Conservation (phyloP, 116 monocot species). For the Phalaenopsis hybrid region DNA sequence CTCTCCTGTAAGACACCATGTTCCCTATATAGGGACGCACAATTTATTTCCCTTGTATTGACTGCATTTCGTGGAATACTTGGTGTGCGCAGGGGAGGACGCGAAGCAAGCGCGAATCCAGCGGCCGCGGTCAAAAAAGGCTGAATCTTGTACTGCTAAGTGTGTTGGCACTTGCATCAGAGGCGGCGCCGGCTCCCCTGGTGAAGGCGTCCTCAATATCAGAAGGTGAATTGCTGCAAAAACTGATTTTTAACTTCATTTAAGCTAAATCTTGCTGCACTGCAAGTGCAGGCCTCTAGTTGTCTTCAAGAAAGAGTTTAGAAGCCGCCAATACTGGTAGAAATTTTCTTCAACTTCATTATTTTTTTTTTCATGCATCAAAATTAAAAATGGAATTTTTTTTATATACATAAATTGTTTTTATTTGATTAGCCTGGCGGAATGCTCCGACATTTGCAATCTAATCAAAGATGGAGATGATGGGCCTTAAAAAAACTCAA, state of each 20-base stretch:
- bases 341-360: background rate
- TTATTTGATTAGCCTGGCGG: conserved; percentile 45
- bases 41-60: background rate
- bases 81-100: conserved; percentile 25
- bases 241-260: background rate
- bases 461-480: conserved; percentile 85
- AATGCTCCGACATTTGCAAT: conserved; percentile 96
- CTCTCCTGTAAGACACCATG: conserved; percentile 44
- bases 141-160: conserved; percentile 70
- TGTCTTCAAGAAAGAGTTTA: conserved; percentile 86
- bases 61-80: background rate
- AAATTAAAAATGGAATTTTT: background rate
- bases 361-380: background rate
- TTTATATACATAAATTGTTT: background rate
- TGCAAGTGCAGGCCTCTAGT: conserved; percentile 65
- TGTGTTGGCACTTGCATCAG: conserved; percentile 87
- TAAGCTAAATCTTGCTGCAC: background rate
- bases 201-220: conserved; percentile 83
- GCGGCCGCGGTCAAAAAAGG: conserved; percentile 64
- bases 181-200: conserved; percentile 71
- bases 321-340: conserved; percentile 86
- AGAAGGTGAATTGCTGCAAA: conserved; percentile 41
- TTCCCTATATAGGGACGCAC: background rate
- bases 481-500: conserved; percentile 31
- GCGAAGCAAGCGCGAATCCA: conserved; percentile 45